Evolutionary conservation across 2,329 filamentous ascomycete species (phyloP), one percentile per base, ranked within the genome.

Genomic region (Westerdykella ornata): DNA sequence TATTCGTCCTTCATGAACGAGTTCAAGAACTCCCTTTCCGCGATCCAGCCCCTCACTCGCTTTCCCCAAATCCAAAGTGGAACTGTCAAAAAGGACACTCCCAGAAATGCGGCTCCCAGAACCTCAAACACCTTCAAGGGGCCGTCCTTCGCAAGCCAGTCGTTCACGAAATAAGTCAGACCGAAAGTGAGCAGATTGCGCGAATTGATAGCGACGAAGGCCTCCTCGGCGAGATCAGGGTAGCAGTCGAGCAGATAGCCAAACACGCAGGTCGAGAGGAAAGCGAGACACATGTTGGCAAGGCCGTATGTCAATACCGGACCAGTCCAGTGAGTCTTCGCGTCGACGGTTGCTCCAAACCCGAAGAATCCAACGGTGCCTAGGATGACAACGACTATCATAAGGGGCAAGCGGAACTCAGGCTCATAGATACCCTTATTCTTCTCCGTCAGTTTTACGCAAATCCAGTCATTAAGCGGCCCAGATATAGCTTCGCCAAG

Each of bases 61-160:
- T 75, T 75, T 4, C 72, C 72, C 48, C 60, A 74, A 6, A 75
- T 62, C 69, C 72, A 76, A 26, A 75, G 49, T 1, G 72, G 72
- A 13, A 75, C 65, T 1, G 72, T 74, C 49, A 74, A 51, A 22
- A 66, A 46, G 41, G 68, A 67, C 8, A 75, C 70, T 3, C 54
- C 66, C 2, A 75, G 47, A 42, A 73, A 74, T 22, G 51, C 53
- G 7, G 51, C 44, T 1, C 58, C 60, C 14, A 64, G 47, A 13
- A 60, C 50, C 26, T 52, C 51, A 42, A 63, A 63, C 8, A 60
- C 57, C 6, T 40, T 45, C 17, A 60, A 37, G 2, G 54, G 45
- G 2, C 61, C 61, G 35, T 50, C 48, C 36, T 51, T 43, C 3
- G 45, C 52, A 26, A 65, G 46, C 61, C 61, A 65, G 11, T 47